phyloP scores from a whole-genome alignment of 2,329 filamentous ascomycete genomes.

The Fonsecaea pedrosoi region DNA sequence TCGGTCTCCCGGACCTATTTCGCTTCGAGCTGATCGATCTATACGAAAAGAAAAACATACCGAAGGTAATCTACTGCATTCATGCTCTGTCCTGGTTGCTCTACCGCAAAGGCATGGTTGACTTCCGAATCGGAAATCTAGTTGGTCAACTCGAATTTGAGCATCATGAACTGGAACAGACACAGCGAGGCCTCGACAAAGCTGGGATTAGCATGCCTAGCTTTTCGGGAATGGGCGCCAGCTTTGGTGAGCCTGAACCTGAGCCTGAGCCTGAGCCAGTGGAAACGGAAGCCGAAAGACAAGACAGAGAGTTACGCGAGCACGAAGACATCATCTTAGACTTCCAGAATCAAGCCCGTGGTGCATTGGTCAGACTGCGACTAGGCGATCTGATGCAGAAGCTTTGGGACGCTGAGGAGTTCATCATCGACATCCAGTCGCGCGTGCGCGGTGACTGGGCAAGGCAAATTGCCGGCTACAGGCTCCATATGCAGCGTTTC shows the following conservation, averaged over 20 bases:
- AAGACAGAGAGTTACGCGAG: conserved; percentile 80
- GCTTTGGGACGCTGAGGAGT: conserved; percentile 84
- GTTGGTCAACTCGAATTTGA: conserved; percentile 97
- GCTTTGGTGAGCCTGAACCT: conserved; percentile 80
- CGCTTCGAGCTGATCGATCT: conserved; percentile 96
- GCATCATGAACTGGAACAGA: conserved; percentile 94
- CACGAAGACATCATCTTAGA: conserved; percentile 75
- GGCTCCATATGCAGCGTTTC: conserved; percentile 81
- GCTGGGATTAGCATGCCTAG: conserved; percentile 95
- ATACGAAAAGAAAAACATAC: conserved; percentile 99
- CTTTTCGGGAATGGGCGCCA: conserved; percentile 95
- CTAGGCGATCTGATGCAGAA: conserved; percentile 84
- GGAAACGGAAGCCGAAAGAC: conserved; percentile 88
- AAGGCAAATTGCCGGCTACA: conserved; percentile 81
- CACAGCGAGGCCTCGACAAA: conserved; percentile 95
- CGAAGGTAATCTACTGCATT: conserved; percentile 98
- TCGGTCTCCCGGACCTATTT: conserved; percentile 92
- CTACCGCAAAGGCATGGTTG: conserved; percentile 90
- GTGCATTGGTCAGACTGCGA: conserved; percentile 76
- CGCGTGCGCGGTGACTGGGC: conserved; percentile 86
- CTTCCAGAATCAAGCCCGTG: conserved; percentile 84
- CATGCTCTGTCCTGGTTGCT: conserved; percentile 97
- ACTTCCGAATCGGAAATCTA: conserved; percentile 94
- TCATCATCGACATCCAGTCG: conserved; percentile 81
- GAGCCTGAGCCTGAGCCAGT: conserved; percentile 74